Conservation (phyloP, 2,329 filamentous ascomycete genomes). For the Trichoderma arundinaceum region DNA sequence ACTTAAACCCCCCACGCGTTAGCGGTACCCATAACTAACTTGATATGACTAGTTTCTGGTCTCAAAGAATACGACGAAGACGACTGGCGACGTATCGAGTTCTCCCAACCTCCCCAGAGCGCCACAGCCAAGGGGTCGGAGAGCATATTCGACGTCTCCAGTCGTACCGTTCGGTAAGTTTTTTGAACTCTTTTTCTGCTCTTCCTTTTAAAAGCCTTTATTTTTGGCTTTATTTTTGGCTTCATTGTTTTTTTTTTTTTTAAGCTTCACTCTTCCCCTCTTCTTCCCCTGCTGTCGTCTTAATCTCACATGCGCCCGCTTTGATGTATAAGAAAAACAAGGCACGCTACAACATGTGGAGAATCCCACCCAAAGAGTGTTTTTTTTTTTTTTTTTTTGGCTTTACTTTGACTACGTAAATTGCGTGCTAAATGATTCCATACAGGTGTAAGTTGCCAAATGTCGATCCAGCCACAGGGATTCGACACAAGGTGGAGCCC, state of each 20-base stretch:
- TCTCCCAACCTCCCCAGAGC: slow-evolving; percentile 52
- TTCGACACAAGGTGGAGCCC: slow-evolving; percentile 61
- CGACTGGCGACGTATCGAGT: slow-evolving; percentile 66
- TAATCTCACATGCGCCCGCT: neutral
- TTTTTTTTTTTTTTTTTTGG: slow-evolving; percentile 9
- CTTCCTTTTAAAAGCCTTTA: neutral
- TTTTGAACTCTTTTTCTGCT: neutral
- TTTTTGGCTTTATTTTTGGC: neutral
- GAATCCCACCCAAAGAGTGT: neutral
- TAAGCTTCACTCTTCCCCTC: slow-evolving; percentile 14
- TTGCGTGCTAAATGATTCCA: neutral
- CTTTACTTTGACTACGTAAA: neutral
- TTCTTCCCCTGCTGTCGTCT: neutral
- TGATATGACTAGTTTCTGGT: slow-evolving; percentile 58
- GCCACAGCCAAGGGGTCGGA: slow-evolving; percentile 37
- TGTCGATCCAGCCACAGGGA: slow-evolving; percentile 66
- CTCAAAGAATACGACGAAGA: slow-evolving; percentile 71
- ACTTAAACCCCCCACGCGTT: neutral
- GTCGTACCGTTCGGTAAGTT: slow-evolving; percentile 66
- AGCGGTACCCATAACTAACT: slow-evolving; percentile 4
- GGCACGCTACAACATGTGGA: slow-evolving; percentile 6
- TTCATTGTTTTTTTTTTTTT: neutral
- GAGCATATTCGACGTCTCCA: slow-evolving; percentile 60
- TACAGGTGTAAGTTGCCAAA: slow-evolving; percentile 71
- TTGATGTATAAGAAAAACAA: neutral